phyloP scores from a whole-genome alignment of 2,329 filamentous ascomycete genomes.

The Cercospora beticola region DNA sequence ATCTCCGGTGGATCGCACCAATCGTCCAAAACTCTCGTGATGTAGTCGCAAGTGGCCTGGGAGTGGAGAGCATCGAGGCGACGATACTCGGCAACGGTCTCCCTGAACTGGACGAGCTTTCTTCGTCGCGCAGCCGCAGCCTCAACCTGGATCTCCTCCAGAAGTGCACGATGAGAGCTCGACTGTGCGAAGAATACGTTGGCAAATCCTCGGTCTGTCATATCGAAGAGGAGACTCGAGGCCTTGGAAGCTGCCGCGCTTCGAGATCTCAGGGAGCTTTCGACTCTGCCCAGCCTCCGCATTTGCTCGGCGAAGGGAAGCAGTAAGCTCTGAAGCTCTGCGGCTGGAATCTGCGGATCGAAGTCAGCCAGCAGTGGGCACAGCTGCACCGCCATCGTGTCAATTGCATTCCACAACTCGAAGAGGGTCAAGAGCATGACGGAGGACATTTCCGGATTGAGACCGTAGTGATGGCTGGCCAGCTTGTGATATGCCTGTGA shows the following conservation, averaged over 20 bases:
- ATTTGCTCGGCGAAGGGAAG: not conserved
- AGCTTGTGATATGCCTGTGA: too few relatives aligned
- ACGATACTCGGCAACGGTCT: too few relatives aligned
- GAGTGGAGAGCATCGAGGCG: not conserved
- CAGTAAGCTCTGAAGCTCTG: not conserved
- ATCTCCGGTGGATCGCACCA: not conserved
- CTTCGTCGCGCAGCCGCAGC: too few relatives aligned
- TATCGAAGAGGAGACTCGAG: not conserved
- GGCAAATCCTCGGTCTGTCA: not conserved
- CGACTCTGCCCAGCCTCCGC: not conserved
- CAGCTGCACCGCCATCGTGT: slow-evolving; percentile 45
- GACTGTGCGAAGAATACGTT: not conserved
- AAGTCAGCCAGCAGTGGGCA: slow-evolving; percentile 54
- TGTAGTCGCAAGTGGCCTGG: not conserved
- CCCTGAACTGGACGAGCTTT: too few relatives aligned
- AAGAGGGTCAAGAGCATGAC: slow-evolving; percentile 55
- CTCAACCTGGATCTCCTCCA: too few relatives aligned
- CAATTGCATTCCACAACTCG: slow-evolving; percentile 59
- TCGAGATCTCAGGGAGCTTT: not conserved
- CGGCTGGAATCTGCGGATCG: slow-evolving; percentile 41
- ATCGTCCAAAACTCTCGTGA: not conserved
- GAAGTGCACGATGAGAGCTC: too few relatives aligned
- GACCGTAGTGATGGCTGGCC: too few relatives aligned
- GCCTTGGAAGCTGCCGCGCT: not conserved
- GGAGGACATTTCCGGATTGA: not conserved